Percentiles rank a stretch among this genome's conserved stretches.
Evolutionary conservation across 805 yeast species (phyloP).

Genomic region (Naumovozyma dairenensis): DNA sequence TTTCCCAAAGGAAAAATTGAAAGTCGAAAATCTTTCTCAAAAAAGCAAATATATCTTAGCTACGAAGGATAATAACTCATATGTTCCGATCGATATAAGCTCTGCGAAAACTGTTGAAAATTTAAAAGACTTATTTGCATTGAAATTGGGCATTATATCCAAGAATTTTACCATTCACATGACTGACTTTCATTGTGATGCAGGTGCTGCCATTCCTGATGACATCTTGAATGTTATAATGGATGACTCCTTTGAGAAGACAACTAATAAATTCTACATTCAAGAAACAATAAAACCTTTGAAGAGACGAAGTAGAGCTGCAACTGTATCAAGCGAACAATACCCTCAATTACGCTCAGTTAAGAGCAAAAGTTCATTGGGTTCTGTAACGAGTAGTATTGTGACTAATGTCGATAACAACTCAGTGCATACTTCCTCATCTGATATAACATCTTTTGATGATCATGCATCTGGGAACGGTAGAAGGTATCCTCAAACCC

Average conservation of each 20-base stretch:
- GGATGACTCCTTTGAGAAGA: slow-evolving; percentile 26
- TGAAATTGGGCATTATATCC: slow-evolving; percentile 26
- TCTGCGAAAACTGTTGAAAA: slow-evolving; percentile 23
- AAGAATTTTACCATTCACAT: slow-evolving; percentile 38
- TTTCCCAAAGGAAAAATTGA: background rate
- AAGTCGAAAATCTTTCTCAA: background rate
- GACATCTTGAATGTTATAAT: slow-evolving; percentile 33
- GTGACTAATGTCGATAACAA: slow-evolving; percentile 21
- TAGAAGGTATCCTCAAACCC: slow-evolving; percentile 27
- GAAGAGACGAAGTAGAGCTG: slow-evolving; percentile 13
- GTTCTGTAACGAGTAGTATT: slow-evolving; percentile 20
- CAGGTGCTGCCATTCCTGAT: slow-evolving; percentile 50
- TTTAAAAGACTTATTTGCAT: slow-evolving; percentile 34
- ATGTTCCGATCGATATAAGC: slow-evolving; percentile 39
- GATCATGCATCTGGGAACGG: slow-evolving; percentile 17
- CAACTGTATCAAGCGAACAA: slow-evolving; percentile 10
- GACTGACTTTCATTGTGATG: slow-evolving; percentile 56
- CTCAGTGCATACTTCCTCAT: slow-evolving; percentile 21
- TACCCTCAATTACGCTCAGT: slow-evolving; percentile 12
- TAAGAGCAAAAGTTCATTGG: slow-evolving; percentile 21
- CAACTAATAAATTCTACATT: slow-evolving; percentile 23
- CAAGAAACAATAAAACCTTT: slow-evolving; percentile 12
- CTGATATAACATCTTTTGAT: slow-evolving; percentile 26
- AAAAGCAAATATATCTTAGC: slow-evolving; percentile 38
- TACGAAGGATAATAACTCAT: slow-evolving; percentile 53